Conservation (phyloP, 768 basidiomycete species). For the Boletus vermiculosoides region DNA sequence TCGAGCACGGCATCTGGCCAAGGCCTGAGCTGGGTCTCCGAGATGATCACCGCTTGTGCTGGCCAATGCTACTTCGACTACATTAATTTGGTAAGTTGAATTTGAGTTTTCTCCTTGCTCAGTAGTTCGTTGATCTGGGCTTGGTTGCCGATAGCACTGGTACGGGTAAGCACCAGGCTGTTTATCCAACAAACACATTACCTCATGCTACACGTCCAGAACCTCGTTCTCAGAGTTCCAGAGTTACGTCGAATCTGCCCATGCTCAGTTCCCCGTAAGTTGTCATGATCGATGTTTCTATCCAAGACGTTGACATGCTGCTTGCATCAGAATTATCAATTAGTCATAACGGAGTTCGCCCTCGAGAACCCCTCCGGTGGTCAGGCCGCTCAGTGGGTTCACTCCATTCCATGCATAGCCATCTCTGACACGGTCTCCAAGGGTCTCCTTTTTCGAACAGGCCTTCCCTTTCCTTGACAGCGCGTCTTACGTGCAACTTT, state of each 20-base stretch:
- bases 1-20: slow-evolving; percentile 33
- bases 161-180: slow-evolving; percentile 22
- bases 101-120: neutral
- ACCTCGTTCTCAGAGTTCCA: slow-evolving; percentile 29
- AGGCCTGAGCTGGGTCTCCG: slow-evolving; percentile 36
- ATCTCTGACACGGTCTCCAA: slow-evolving; percentile 10
- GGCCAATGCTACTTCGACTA: slow-evolving; percentile 38
- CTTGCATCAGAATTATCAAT: slow-evolving; percentile 14
- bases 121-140: neutral
- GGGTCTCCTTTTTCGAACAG: slow-evolving; percentile 33
- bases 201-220: slow-evolving; percentile 19
- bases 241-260: slow-evolving; percentile 25
- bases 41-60: slow-evolving; percentile 36
- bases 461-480: slow-evolving; percentile 37
- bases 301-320: slow-evolving; percentile 2
- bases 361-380: slow-evolving; percentile 32
- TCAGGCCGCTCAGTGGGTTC: slow-evolving; percentile 30
- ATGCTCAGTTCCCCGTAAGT: slow-evolving; percentile 31
- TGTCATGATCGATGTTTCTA: too few species aligned
- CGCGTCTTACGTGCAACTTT: slow-evolving; percentile 32
- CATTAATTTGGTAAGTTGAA: slow-evolving; percentile 32
- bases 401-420: neutral
- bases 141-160: slow-evolving; percentile 23
- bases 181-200: neutral
- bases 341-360: slow-evolving; percentile 36